Evolutionary conservation across 352 stramenopile species (phyloP).

Genomic region (Phytophthora foliorum): DNA sequence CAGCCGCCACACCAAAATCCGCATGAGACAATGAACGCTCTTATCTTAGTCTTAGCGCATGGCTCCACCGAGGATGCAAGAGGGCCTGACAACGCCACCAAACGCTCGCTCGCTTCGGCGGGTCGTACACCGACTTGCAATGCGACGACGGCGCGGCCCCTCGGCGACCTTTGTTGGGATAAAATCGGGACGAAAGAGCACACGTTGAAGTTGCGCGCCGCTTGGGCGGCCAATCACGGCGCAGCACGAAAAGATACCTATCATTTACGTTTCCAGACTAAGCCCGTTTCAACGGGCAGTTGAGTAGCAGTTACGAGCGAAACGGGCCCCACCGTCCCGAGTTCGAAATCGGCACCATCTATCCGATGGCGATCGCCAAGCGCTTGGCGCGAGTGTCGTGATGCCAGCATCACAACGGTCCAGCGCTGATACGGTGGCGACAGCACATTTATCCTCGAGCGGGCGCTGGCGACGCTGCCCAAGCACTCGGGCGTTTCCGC

Average conservation of each 20-base stretch:
- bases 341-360: neutral
- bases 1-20: neutral
- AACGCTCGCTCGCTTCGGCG: too few relatives aligned
- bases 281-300: slow-evolving; percentile 6
- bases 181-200: slow-evolving; percentile 9
- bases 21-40: neutral
- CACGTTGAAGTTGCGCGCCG: slow-evolving; percentile 23
- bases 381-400: neutral
- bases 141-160: slow-evolving; percentile 7
- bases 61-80: neutral
- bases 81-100: neutral
- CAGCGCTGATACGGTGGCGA: slow-evolving; percentile 6
- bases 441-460: slow-evolving; percentile 13
- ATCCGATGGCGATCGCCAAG: neutral
- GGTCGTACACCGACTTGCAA: slow-evolving; percentile 1
- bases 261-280: slow-evolving; percentile 29
- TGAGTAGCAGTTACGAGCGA: neutral
- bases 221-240: slow-evolving; percentile 8
- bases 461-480: neutral
- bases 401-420: slow-evolving; percentile 1
- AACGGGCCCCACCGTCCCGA: neutral
- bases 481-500: neutral
- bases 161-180: too few relatives aligned
- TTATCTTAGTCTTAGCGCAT: neutral
- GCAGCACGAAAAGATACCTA: slow-evolving; percentile 11